Evolutionary conservation across 2,329 filamentous ascomycete species (phyloP), one percentile per base, ranked within the genome.

Genomic region (Colletotrichum limetticola): DNA sequence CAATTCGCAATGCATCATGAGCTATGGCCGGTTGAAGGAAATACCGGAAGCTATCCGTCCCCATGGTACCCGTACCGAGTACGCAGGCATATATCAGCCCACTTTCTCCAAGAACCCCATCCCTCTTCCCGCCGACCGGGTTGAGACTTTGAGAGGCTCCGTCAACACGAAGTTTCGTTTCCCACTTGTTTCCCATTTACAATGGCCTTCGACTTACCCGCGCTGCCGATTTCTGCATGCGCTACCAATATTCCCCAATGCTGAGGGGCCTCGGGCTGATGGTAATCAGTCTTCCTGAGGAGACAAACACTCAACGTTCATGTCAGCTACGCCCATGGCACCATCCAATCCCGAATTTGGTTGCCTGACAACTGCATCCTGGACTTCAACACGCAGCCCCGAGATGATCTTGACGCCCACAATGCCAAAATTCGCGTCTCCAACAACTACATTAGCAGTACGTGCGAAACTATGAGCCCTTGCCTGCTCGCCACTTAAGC

Each of bases 401-500:
- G 19, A 49, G 19, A 49, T 19, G 19, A 19, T 8, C 19, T 49
- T 4, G 19, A 49, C 8, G 19, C 19, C 42, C 42, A 19, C 35
- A 14, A 24, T 26, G 32, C 61, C 22, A 28, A 42, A 37, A 6
- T 19, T 19, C 53, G 12, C 35, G 24, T 28, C 37, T 37, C 24
- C 66, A 60, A 64, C 55, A 56, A 37, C 22, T 53, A 63, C 24
- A 58, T 68, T 12, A 8, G 8, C 52, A 37, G 24, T 69, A 56
- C 59, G 19, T 69, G 14, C 46, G 28, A 69, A 72, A 69, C 70
- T 35, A 56, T 24, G 55, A 66, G 42, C 56, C 42, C 42, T 37
- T 32, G n/a, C 32, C 11, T 46, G 28, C 70, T 72, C 55, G 65
- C 70, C 66, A 72, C 66, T 72, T 70, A 37, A 70, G 60, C 66